Evolutionary conservation across 768 basidiomycete species (phyloP).

Genomic region (Ephemerocybe angulata): DNA sequence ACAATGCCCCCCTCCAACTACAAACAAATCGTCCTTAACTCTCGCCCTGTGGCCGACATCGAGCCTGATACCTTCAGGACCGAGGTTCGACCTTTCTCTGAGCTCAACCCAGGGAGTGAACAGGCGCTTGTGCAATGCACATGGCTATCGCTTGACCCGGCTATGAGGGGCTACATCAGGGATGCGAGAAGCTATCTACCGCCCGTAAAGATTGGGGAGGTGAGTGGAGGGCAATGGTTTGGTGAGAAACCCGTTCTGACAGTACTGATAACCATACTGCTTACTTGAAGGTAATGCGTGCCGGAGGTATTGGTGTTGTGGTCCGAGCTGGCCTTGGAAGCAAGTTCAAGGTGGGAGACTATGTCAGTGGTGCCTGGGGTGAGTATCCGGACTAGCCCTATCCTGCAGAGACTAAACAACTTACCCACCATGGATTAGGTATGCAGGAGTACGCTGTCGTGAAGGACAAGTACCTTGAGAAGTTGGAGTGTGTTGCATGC

Average conservation of each 20-base stretch:
- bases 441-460: slow-evolving; percentile 76
- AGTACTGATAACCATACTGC: too few relatives aligned
- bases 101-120: slow-evolving; percentile 45
- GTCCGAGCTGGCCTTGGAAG: slow-evolving; percentile 53
- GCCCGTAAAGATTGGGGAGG: slow-evolving; percentile 69
- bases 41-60: slow-evolving; percentile 67
- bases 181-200: slow-evolving; percentile 69
- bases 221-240: too few relatives aligned
- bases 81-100: slow-evolving; percentile 48
- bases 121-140: slow-evolving; percentile 75
- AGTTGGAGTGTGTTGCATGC: slow-evolving; percentile 48
- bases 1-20: slow-evolving; percentile 32
- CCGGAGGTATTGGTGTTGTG: slow-evolving; percentile 62
- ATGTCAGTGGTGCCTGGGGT: slow-evolving; percentile 65
- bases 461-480: slow-evolving; percentile 47
- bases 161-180: slow-evolving; percentile 81
- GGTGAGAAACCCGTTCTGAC: too few relatives aligned
- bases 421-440: slow-evolving; percentile 38
- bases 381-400: slow-evolving; percentile 18
- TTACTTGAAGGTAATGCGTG: slow-evolving; percentile 61
- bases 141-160: slow-evolving; percentile 82
- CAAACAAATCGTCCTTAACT: slow-evolving; percentile 70
- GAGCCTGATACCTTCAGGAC: slow-evolving; percentile 70
- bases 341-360: slow-evolving; percentile 59
- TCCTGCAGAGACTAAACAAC: background rate